Conservation (phyloP, 306 rosid species). For the Cucumis hystrix region DNA sequence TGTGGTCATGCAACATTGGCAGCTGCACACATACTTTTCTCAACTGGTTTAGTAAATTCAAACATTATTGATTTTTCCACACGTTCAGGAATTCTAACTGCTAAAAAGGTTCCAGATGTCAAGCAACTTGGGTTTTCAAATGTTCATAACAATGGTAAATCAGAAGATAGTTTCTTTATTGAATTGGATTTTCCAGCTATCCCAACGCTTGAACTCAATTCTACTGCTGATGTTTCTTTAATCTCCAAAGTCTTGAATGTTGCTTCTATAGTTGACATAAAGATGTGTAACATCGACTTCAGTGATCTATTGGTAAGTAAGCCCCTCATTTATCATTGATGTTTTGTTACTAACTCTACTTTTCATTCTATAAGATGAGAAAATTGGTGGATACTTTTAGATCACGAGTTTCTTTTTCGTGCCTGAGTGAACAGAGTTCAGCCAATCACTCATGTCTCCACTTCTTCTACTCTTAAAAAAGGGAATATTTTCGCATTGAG, state of each 20-base stretch:
- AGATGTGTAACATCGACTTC: slow-evolving; percentile 13
- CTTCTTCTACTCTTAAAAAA: too few relatives aligned
- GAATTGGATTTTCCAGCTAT: slow-evolving; percentile 40
- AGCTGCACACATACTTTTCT: slow-evolving; percentile 41
- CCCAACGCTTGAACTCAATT: slow-evolving; percentile 11
- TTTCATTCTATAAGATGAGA: neutral
- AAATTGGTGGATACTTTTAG: neutral
- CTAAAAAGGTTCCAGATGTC: slow-evolving; percentile 16
- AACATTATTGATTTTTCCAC: slow-evolving; percentile 43
- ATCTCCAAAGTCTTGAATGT: slow-evolving; percentile 29
- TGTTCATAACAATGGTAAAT: slow-evolving; percentile 12
- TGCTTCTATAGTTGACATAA: slow-evolving; percentile 36
- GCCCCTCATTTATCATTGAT: slow-evolving; percentile 5
- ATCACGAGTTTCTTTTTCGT: neutral
- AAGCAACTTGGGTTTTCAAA: neutral
- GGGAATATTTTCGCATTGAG: too few relatives aligned
- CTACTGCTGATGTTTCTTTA: slow-evolving; percentile 21
- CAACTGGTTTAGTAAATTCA: slow-evolving; percentile 29
- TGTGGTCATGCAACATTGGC: slow-evolving; percentile 92
- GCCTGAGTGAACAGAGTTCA: neutral
- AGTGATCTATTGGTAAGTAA: slow-evolving; percentile 55
- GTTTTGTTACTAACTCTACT: neutral
- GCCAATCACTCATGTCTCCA: too few relatives aligned
- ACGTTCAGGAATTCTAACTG: slow-evolving; percentile 51
- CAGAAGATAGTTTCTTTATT: slow-evolving; percentile 17